Evolutionary conservation across 2,329 filamentous ascomycete species (phyloP).

Genomic region (Clarireedia monteithiana): DNA sequence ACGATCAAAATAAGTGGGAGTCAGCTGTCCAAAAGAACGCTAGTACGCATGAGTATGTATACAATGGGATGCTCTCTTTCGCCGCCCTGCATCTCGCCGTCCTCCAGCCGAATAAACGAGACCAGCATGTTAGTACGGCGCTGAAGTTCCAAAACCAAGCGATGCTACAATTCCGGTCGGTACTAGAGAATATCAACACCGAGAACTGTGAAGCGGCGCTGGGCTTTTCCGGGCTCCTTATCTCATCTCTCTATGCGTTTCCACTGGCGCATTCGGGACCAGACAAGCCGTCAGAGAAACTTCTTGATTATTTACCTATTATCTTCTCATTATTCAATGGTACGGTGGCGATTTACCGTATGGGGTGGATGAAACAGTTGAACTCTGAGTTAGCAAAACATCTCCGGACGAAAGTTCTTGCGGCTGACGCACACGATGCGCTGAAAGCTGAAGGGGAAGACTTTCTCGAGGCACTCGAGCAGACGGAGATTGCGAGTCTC

Average conservation of each 20-base stretch:
- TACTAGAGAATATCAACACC: neutral
- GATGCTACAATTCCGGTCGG: neutral
- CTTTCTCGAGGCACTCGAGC: neutral
- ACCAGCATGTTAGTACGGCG: neutral
- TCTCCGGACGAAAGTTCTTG: neutral
- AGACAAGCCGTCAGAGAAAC: neutral
- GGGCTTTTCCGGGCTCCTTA: neutral
- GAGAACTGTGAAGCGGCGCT: slow-evolving; percentile 2
- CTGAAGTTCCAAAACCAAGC: slow-evolving; percentile 1
- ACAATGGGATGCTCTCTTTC: slow-evolving; percentile 6
- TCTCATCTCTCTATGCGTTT: slow-evolving; percentile 4
- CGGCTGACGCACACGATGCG: neutral
- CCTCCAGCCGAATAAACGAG: neutral
- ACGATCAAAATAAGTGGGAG: neutral
- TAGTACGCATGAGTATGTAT: slow-evolving; percentile 1
- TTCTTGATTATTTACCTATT: neutral
- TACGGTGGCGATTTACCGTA: slow-evolving; percentile 1
- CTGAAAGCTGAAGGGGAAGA: neutral
- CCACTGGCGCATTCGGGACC: neutral
- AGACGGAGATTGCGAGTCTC: neutral
- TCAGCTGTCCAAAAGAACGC: neutral
- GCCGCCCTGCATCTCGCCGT: neutral
- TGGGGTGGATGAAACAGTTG: slow-evolving; percentile 2
- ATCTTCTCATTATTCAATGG: slow-evolving; percentile 4
- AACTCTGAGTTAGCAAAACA: neutral